Evolutionary conservation across 2,329 filamentous ascomycete species (phyloP), one percentile per base, ranked within the genome.

Genomic region (Fusarium subtropicale): DNA sequence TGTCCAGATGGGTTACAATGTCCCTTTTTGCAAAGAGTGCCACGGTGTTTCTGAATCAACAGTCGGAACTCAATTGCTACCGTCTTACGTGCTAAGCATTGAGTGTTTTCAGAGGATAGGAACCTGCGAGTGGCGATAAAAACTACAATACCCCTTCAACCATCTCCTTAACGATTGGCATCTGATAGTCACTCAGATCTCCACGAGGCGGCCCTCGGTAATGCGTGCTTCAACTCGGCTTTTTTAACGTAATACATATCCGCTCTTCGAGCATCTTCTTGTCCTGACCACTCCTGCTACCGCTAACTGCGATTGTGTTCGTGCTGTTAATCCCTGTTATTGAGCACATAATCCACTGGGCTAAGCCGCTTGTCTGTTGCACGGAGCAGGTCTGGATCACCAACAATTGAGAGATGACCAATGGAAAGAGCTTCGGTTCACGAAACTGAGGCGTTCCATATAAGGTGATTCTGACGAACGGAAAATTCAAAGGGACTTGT

Each of bases 181-280:
- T 39, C 34, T 51, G n/a, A 41, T 30, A n/a, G 28, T 26, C 18
- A 47, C 12, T 20, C 10, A 16, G 18, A 20, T 22, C 33, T 38
- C 20, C 46, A 39, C 38, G 6, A 45, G 24, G 20, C 26, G 51
- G 54, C 54, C 51, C 58, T 74, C 42, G 58, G 58, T n/a, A 64
- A 58, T 31, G 22, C n/a, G n/a, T 36, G 5, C 13, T 45, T 34
- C 18, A 30, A 22, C 22, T 51, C 31, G 48, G 39, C 28, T 39
- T 31, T 39, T n/a, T 22, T 60, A 52, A 60, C 64, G 64, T 71
- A 71, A 71, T 57, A 31, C 13, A 22, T 56, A 60, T 61, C 55
- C 58, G 61, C 50, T 60, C 22, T 18, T 50, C 20, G 34, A 41
- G 22, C 24, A 18, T 41, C 15, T 30, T 52, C 11, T 38, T 36